These are phyloP conservation scores for Chrysochromulina parva DNA, from an alignment of 78 protist species.

Conservation along the genomic window DNA sequence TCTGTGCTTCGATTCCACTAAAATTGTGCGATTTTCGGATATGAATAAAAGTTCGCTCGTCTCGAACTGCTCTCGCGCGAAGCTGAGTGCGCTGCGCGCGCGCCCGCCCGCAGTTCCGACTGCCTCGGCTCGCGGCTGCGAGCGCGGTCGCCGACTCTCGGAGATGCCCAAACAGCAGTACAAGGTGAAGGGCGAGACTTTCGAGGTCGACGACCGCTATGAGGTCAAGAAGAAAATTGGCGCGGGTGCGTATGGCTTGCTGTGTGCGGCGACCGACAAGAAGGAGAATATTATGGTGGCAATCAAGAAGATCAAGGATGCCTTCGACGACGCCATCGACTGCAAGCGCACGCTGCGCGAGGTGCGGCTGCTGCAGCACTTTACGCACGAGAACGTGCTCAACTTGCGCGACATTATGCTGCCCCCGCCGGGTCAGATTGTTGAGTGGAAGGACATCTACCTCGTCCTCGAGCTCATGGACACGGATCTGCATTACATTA, in stretches of 20 bases:
- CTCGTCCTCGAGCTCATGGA: slow-evolving; percentile 91
- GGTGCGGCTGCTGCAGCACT: slow-evolving; percentile 78
- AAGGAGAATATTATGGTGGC: slow-evolving; percentile 73
- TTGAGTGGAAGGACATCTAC: slow-evolving; percentile 51
- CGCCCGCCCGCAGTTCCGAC: no score
- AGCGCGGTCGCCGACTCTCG: no score
- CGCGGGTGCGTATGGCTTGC: slow-evolving; percentile 5
- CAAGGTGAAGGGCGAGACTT: slow-evolving; percentile 12
- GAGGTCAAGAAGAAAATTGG: slow-evolving; percentile 3
- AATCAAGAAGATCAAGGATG: slow-evolving; percentile 89
- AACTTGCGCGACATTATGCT: slow-evolving; percentile 40
- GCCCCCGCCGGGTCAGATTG: background rate
- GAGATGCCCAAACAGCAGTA: background rate
- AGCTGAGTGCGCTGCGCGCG: no score
- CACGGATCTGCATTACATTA: slow-evolving; percentile 92
- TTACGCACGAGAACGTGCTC: slow-evolving; percentile 77
- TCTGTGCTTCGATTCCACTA: no score
- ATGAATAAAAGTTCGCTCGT: no score
- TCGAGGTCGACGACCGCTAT: slow-evolving; percentile 8
- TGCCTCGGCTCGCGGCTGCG: no score
- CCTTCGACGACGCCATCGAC: slow-evolving; percentile 86
- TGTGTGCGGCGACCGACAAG: slow-evolving; percentile 41
- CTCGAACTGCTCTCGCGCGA: no score
- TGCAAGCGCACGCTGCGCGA: slow-evolving; percentile 95
- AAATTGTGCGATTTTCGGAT: no score